Percentiles rank a stretch among this genome's conserved stretches.
These are phyloP conservation scores for Teratosphaeria viscida DNA, from an alignment of 2,329 filamentous ascomycete genomes.

Conservation along the genomic window DNA sequence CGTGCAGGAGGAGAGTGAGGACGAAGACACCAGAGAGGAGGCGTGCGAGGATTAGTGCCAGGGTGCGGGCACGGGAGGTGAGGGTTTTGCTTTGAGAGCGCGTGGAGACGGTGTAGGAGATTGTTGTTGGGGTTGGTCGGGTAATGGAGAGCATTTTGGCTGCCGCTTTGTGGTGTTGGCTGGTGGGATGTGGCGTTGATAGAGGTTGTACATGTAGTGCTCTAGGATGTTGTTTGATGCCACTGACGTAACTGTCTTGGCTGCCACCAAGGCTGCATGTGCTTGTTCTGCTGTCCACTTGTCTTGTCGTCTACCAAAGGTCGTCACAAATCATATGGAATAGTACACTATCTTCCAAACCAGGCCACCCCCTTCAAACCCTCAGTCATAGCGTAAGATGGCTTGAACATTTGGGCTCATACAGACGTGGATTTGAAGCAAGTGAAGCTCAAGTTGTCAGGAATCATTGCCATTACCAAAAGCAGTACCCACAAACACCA, in stretches of 20 bases:
- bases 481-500: slow-evolving; percentile 18
- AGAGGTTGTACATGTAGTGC: neutral
- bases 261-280: neutral
- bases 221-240: neutral
- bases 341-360: neutral
- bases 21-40: slow-evolving; percentile 33
- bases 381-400: neutral
- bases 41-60: slow-evolving; percentile 35
- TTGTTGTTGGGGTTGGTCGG: slow-evolving; percentile 63
- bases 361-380: too few species aligned
- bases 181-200: neutral
- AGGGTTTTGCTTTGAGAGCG: slow-evolving; percentile 44
- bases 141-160: slow-evolving; percentile 22
- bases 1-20: slow-evolving; percentile 19
- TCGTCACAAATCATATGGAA: neutral
- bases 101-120: slow-evolving; percentile 84
- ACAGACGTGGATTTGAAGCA: neutral
- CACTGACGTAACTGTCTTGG: neutral
- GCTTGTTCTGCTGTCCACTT: neutral
- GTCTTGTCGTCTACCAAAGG: neutral
- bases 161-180: neutral
- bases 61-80: slow-evolving; percentile 29
- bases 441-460: neutral
- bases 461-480: slow-evolving; percentile 6
- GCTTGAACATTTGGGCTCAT: neutral